Percentiles rank a stretch among this genome's conserved stretches.
Conservation (phyloP, 129 eudicot species). For the Flaveria linearis region DNA sequence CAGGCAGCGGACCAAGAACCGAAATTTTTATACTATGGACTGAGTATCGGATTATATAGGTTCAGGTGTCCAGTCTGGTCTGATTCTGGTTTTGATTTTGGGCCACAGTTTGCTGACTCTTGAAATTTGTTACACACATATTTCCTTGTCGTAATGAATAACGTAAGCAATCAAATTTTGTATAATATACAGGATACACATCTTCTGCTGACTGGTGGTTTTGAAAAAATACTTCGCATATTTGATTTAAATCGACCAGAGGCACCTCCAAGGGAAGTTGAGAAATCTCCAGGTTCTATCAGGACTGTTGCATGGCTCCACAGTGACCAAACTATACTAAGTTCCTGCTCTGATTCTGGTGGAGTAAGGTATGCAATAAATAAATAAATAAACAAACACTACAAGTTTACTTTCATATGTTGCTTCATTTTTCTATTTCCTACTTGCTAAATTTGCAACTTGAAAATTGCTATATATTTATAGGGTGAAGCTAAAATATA, state of each 20-base stretch:
- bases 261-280: slow-evolving; percentile 86
- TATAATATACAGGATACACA: slow-evolving; percentile 57
- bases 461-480: background rate
- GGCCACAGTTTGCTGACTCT: background rate
- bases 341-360: slow-evolving; percentile 72
- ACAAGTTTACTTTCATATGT: background rate
- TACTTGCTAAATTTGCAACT: background rate
- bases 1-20: background rate
- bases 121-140: background rate
- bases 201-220: slow-evolving; percentile 70
- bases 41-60: background rate
- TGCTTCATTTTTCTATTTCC: background rate
- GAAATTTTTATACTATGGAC: background rate
- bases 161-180: slow-evolving; percentile 20
- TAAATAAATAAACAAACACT: background rate
- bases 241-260: slow-evolving; percentile 79
- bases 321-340: slow-evolving; percentile 81
- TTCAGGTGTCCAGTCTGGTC: background rate
- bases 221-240: slow-evolving; percentile 71
- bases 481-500: background rate
- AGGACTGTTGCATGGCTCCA: slow-evolving; percentile 83
- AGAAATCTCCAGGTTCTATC: slow-evolving; percentile 67
- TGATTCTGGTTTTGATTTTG: background rate
- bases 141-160: background rate
- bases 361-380: slow-evolving; percentile 65